phyloP scores from a whole-genome alignment of 306 rosid genomes.

The Vicia villosa region DNA sequence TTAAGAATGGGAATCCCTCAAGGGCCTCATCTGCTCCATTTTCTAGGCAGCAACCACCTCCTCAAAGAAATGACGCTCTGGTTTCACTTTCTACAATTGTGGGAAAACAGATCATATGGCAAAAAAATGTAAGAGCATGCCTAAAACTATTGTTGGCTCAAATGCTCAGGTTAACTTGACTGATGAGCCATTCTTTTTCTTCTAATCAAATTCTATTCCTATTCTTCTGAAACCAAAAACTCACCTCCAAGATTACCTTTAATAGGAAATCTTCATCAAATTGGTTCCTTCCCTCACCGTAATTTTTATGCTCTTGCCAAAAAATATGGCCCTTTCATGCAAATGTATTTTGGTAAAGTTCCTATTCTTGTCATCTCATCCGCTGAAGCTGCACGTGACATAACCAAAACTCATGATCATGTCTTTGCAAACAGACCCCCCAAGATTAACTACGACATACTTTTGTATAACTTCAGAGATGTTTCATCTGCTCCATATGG shows the following conservation, averaged over 20 bases:
- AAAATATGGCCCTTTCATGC: constrained; percentile 56
- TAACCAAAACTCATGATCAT: constrained; percentile 54
- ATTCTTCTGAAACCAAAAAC: background rate
- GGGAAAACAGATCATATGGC: too few species aligned
- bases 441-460: constrained; percentile 8
- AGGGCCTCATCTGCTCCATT: too few species aligned
- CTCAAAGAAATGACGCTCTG: too few species aligned
- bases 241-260: constrained; percentile 55
- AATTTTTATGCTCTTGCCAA: constrained; percentile 39
- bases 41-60: too few species aligned
- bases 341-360: constrained; percentile 43
- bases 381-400: constrained; percentile 38
- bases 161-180: too few species aligned
- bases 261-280: constrained; percentile 56
- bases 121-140: too few species aligned
- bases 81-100: too few species aligned
- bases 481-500: constrained; percentile 47
- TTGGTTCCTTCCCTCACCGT: constrained; percentile 49
- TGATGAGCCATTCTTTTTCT: background rate
- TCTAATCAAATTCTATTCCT: constrained; percentile 31
- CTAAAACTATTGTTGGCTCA: too few species aligned
- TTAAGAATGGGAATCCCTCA: too few species aligned
- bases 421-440: constrained; percentile 39
- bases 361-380: constrained; percentile 55
- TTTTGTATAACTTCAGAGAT: constrained; percentile 47